These are phyloP conservation scores for Zymoseptoria brevis DNA, from an alignment of 2,329 filamentous ascomycete genomes.

Conservation along the genomic window DNA sequence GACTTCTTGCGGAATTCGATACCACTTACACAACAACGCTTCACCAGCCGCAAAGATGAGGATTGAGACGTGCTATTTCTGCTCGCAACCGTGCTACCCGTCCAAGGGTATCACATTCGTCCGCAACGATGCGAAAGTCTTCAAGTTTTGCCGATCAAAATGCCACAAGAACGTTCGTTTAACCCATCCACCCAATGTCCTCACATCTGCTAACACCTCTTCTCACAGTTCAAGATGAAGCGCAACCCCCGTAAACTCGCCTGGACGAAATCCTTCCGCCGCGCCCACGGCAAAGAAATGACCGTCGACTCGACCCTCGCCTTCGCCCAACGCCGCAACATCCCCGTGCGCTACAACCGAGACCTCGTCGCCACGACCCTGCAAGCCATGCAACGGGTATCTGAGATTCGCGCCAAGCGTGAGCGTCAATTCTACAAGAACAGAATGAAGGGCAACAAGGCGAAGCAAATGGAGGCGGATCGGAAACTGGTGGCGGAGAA, in stretches of 20 bases:
- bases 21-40: background rate
- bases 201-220: constrained; percentile 4
- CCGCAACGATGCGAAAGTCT: constrained; percentile 57
- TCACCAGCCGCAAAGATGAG: constrained; percentile 25
- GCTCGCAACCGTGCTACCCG: constrained; percentile 60
- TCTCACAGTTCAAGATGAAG: constrained; percentile 84
- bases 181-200: background rate
- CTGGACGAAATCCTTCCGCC: constrained; percentile 93
- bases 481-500: constrained; percentile 85
- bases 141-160: constrained; percentile 61
- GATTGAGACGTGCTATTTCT: constrained; percentile 64
- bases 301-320: constrained; percentile 89
- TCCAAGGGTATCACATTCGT: constrained; percentile 60
- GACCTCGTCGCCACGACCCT: constrained; percentile 81
- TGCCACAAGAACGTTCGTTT: constrained; percentile 52
- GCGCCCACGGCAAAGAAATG: constrained; percentile 73
- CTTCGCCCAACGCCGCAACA: constrained; percentile 87
- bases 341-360: constrained; percentile 91
- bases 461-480: constrained; percentile 68
- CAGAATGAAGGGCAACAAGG: constrained; percentile 84
- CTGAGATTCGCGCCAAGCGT: constrained; percentile 72
- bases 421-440: constrained; percentile 92
- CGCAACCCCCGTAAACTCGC: constrained; percentile 92
- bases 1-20: too few species aligned
- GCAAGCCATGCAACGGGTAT: constrained; percentile 82